Base-by-base conservation (phyloP, 495 filamentous ascomycete species). In the Venustampulla echinocandica region DNA sequence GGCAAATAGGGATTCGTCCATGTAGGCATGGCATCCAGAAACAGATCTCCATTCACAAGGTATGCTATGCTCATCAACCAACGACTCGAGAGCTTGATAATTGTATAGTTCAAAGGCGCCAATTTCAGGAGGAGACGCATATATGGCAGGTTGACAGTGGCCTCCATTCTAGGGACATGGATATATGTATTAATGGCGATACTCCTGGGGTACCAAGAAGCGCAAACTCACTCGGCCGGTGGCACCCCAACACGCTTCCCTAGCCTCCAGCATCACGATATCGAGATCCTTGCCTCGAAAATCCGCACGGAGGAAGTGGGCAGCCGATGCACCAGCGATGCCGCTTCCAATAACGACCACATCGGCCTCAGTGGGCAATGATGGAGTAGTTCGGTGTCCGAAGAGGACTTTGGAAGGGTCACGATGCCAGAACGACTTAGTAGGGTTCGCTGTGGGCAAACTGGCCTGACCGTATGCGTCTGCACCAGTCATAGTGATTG, bases 201-300 rank as follows among this genome's bases (percentile, higher is more conserved):
- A 3, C 2, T 18, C 4, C 10, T 13, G 33, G 1, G 14, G 34
- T n/a, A 4, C 18, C 41, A 9, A 21, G 14, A 34, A 14, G 35
- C 15, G 10, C n/a, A n/a, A 4, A 65, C 69, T 59, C 42, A 79
- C 76, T 47, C 86, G 67, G 0, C 87, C 87, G 0, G 87, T 92
- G 14, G 87, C 87, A 13, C 87, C 87, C 66, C 73, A 86, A 58
- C 84, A 89, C 7, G 80, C 77, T 61, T 85, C 79, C 40, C 86
- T 71, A 4, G 86, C 85, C 62, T 94, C 87, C 1, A 94, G 66
- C 71, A 92, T 80, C 1, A 87, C 70, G 0, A 89, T 61, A 7
- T 64, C 70, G 28, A 53, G 48, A 50, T 61, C 55, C 52, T 60
- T 57, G 42, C 54, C 50, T 50, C 59, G 45, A 39, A 59, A 60